Evolutionary conservation across 768 basidiomycete genomes (phyloP), one percentile per base, ranked within the genome.

Genomic region (Lactarius evosmus): DNA sequence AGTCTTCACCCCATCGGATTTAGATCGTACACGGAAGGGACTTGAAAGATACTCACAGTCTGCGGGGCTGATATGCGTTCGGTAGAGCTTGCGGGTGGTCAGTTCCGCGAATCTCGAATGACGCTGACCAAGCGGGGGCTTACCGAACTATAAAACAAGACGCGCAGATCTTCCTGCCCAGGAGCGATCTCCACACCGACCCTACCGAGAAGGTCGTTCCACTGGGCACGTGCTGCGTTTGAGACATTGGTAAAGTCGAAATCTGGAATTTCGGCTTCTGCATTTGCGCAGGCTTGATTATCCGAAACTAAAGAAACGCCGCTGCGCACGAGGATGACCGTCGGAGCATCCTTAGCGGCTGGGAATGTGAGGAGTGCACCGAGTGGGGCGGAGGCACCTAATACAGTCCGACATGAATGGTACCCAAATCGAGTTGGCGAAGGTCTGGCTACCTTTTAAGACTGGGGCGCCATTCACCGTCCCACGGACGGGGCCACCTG

Each of bases 271-370:
- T 88, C 86, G 50, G 79, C 75, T 65, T 84, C 81, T 2, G 85
- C 85, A 65, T 85, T 86, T 3, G 74, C 67, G 68, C 85, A 88
- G 0, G 86, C 86, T 67, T 86, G 85, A 1, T 77, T 78, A 25
- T 77, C 75, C 4, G 85, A 87, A 57, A 87, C 82, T 66, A 87
- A 80, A 0, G 85, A 86, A 7, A 88, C 80, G n/a, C 86, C 85
- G 4, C 83, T 80, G n/a, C 85, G 82, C 1, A 77, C 84, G 25
- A 85, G 75, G 62, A 88, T 82, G 1, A 78, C 75, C 0, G 81
- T 82, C 9, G 70, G 63, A n/a, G 64, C 3, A 1, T 14, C 5
- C 19, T 19, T 30, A 4, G 17, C 38, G 19, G 22, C 30, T 11
- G 22, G 29, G 56, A 61, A 58, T 2, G 44, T 17, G 32, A 40